phyloP scores from a whole-genome alignment of 2,329 filamentous ascomycete genomes.

The Calonectria multiphialidica region DNA sequence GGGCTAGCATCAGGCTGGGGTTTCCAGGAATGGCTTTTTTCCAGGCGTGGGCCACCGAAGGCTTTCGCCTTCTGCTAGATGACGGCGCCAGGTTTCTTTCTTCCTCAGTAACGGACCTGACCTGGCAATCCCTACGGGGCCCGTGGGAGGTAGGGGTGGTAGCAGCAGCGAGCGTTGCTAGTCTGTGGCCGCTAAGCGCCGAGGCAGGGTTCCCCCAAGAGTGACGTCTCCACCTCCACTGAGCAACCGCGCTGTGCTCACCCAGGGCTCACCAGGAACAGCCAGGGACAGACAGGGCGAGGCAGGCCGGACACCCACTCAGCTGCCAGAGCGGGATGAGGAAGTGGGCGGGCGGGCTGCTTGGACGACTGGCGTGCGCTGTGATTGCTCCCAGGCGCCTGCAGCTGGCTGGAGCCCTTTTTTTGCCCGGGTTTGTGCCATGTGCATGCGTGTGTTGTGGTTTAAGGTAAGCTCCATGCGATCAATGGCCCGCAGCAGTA shows the following conservation, averaged over 20 bases:
- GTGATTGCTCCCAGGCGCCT: slow-evolving; percentile 36
- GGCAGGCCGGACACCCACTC: slow-evolving; percentile 40
- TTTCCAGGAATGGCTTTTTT: slow-evolving; percentile 4
- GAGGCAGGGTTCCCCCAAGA: slow-evolving; percentile 38
- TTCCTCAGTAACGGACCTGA: slow-evolving; percentile 5
- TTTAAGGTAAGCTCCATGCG: slow-evolving; percentile 8
- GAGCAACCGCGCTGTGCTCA: slow-evolving; percentile 41
- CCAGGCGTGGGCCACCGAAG: not conserved
- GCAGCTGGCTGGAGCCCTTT: slow-evolving; percentile 22
- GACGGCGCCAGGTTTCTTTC: not conserved
- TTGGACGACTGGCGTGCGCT: slow-evolving; percentile 36
- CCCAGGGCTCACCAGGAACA: slow-evolving; percentile 2
- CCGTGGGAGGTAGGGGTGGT: slow-evolving; percentile 3
- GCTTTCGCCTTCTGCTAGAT: not conserved
- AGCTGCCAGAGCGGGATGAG: slow-evolving; percentile 32
- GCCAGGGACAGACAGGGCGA: slow-evolving; percentile 11
- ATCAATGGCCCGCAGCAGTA: slow-evolving; percentile 4
- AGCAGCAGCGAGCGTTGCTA: slow-evolving; percentile 22
- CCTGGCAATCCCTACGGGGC: slow-evolving; percentile 4
- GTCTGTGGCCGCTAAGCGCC: slow-evolving; percentile 39
- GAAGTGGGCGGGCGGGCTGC: slow-evolving; percentile 37
- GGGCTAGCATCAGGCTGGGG: not conserved
- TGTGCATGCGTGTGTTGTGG: slow-evolving; percentile 23
- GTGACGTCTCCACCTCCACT: slow-evolving; percentile 43
- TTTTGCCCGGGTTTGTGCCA: slow-evolving; percentile 32